A percentile compares a stretch with the other conserved stretches of the same genome.
These are phyloP conservation scores for Leccinum incarnatum DNA, from an alignment of 768 basidiomycete genomes.

Conservation along the genomic window DNA sequence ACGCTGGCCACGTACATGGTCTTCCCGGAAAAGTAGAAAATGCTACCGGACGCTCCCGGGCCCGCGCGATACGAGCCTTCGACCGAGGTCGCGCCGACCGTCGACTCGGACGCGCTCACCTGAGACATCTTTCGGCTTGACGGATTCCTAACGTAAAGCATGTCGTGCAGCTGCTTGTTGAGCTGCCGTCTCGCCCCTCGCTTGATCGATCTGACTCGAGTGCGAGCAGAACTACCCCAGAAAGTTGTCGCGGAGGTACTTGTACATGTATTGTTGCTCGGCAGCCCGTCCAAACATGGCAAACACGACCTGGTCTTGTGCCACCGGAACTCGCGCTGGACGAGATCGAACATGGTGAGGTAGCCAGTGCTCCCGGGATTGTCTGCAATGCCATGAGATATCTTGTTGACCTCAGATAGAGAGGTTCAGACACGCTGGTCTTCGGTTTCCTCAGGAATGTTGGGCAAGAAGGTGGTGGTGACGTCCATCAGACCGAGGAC, in stretches of 20 bases:
- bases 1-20: too few species aligned
- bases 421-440: constrained; percentile 92
- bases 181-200: constrained; percentile 54
- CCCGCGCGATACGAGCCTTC: too few species aligned
- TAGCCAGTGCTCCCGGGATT: constrained; percentile 77
- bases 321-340: constrained; percentile 79
- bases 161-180: constrained; percentile 78
- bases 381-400: constrained; percentile 97
- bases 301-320: constrained; percentile 80
- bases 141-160: constrained; percentile 43
- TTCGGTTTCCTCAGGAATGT: constrained; percentile 80
- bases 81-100: too few species aligned
- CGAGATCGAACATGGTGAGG: constrained; percentile 89
- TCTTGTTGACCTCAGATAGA: constrained; percentile 79
- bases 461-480: constrained; percentile 56
- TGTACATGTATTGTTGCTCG: constrained; percentile 68
- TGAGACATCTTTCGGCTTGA: constrained; percentile 70
- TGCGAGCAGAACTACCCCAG: constrained; percentile 57
- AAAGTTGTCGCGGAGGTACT: constrained; percentile 84
- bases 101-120: constrained; percentile 21
- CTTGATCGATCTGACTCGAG: constrained; percentile 42
- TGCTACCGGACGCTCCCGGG: too few species aligned
- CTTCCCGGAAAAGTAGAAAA: too few species aligned
- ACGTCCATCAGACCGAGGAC: constrained; percentile 99
- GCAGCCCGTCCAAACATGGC: constrained; percentile 86